phyloP scores from a whole-genome alignment of 805 yeast species.

The Yarrowia yakushimensis region DNA sequence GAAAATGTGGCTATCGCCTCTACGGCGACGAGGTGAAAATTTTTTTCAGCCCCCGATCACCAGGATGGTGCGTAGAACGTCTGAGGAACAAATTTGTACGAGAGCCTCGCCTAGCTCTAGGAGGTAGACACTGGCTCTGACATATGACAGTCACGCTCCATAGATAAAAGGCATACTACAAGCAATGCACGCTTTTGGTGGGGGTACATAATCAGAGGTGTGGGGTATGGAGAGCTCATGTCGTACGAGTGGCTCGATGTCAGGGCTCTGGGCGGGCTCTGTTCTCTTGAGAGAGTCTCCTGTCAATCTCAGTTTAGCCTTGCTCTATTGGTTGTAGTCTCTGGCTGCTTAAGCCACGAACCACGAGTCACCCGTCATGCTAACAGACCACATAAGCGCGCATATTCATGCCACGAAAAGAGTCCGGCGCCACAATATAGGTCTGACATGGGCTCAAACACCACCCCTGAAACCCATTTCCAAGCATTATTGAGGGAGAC shows the following conservation, averaged over 20 bases:
- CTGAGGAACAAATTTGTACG: not conserved
- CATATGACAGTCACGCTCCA: not conserved
- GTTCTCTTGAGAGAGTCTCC: not conserved
- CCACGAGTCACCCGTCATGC: not conserved
- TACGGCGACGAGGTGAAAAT: not conserved
- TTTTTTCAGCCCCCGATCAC: not conserved
- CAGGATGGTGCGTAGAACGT: not conserved
- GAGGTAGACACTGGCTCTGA: too few relatives aligned
- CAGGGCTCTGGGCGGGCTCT: not conserved
- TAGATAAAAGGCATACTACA: not conserved
- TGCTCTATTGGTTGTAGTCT: not conserved
- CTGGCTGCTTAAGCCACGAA: slow-evolving; percentile 20
- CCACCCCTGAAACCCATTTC: too few relatives aligned
- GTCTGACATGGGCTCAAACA: too few relatives aligned
- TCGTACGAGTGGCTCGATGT: too few relatives aligned
- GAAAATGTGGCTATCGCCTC: not conserved
- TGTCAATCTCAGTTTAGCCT: too few relatives aligned
- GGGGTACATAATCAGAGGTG: not conserved
- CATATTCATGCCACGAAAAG: not conserved
- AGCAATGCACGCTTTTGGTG: not conserved
- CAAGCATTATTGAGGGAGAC: not conserved
- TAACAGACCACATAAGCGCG: not conserved
- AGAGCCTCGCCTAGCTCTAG: not conserved
- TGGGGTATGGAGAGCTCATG: not conserved
- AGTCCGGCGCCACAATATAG: not conserved